Evolutionary conservation across 75 land plant species (phyloP).

Genomic region (Pinus albicaulis): DNA sequence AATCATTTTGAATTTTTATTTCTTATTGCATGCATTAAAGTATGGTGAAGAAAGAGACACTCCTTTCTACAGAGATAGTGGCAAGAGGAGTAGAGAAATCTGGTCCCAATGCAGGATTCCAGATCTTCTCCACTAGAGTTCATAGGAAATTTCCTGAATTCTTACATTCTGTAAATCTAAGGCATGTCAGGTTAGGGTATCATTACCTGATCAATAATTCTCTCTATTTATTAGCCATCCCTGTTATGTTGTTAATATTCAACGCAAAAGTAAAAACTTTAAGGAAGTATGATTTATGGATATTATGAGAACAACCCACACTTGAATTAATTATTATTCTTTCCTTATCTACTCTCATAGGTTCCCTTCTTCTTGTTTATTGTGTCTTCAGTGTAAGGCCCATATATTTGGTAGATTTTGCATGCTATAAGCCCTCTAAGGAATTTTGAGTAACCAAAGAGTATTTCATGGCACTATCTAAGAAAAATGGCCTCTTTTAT

Average conservation of each 20-base stretch:
- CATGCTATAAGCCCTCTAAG: conserved; percentile 30
- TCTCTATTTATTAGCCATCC: conserved; percentile 60
- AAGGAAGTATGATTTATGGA: conserved; percentile 57
- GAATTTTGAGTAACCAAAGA: conserved; percentile 11
- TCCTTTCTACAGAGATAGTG: conserved; percentile 69
- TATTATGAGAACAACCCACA: conserved; percentile 54
- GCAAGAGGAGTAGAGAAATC: conserved; percentile 49
- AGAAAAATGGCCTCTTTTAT: conserved; percentile 42
- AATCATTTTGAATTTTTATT: too few species aligned
- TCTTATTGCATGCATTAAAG: background rate
- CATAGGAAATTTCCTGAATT: conserved; percentile 79
- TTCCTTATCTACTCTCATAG: conserved; percentile 47
- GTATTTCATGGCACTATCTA: conserved; percentile 38
- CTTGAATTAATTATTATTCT: conserved; percentile 63
- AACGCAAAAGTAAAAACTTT: conserved; percentile 73
- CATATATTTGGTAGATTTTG: conserved; percentile 70
- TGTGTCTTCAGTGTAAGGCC: conserved; percentile 65
- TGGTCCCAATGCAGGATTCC: conserved; percentile 65
- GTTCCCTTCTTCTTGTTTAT: conserved; percentile 56
- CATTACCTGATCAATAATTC: conserved; percentile 76
- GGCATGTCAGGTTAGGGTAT: conserved; percentile 90
- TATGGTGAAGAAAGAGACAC: conserved; percentile 46
- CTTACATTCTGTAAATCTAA: conserved; percentile 83
- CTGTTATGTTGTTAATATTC: conserved; percentile 54
- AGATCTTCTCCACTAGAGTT: conserved; percentile 71